These are phyloP conservation scores for Nakazawaea ambrosiae DNA, from an alignment of 805 yeast species.

Conservation along the genomic window DNA sequence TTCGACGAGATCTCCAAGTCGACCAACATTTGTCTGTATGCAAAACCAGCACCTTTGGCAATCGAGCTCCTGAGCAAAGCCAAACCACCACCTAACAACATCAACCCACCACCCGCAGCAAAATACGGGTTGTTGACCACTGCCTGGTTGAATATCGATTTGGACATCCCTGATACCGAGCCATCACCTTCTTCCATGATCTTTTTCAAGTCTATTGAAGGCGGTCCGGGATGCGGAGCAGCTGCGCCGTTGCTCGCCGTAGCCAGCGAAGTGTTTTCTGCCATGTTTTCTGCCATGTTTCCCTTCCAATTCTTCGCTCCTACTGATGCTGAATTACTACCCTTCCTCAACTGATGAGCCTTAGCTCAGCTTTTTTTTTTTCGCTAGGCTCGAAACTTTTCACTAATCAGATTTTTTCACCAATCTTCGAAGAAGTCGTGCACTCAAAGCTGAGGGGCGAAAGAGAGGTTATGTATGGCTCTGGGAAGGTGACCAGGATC, in stretches of 20 bases:
- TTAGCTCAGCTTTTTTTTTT: too few species aligned
- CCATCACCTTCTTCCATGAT: slow-evolving; percentile 29
- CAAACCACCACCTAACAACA: slow-evolving; percentile 87
- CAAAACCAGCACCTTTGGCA: slow-evolving; percentile 52
- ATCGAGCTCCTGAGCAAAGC: slow-evolving; percentile 72
- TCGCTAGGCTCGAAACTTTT: too few species aligned
- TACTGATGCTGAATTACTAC: too few species aligned
- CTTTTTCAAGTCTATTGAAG: slow-evolving; percentile 24
- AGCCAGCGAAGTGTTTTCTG: background rate
- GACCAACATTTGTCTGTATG: slow-evolving; percentile 78
- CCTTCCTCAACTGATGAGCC: too few species aligned
- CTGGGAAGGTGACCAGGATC: too few species aligned
- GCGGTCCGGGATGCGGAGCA: background rate
- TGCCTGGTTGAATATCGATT: slow-evolving; percentile 41
- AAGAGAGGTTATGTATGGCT: too few species aligned
- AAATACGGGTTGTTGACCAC: slow-evolving; percentile 82
- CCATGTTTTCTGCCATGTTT: too few species aligned
- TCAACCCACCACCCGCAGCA: slow-evolving; percentile 97
- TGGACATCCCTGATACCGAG: slow-evolving; percentile 25
- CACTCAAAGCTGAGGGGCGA: too few species aligned
- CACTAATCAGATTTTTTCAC: too few species aligned
- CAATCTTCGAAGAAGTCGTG: too few species aligned
- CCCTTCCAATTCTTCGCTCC: too few species aligned
- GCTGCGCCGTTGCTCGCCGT: background rate
- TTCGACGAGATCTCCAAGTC: slow-evolving; percentile 91